phyloP scores from a whole-genome alignment of 768 basidiomycete genomes.

The Pleurotus citrinopileatus region DNA sequence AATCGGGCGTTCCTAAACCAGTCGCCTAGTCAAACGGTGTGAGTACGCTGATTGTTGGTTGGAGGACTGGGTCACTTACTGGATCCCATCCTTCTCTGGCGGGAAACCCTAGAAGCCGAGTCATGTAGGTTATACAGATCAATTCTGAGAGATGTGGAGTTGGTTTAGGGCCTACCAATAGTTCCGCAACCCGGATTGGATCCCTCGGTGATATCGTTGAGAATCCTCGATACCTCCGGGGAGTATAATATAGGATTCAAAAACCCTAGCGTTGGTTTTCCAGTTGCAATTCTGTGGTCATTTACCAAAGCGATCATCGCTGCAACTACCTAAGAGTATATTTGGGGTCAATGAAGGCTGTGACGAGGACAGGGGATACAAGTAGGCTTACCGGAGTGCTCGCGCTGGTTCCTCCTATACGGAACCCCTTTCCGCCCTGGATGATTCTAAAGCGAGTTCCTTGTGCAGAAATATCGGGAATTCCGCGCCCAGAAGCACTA shows the following conservation, averaged over 20 bases:
- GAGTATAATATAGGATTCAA: conserved; percentile 18
- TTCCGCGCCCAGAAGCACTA: conserved; percentile 34
- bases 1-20: conserved; percentile 5
- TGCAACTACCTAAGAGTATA: conserved; percentile 35
- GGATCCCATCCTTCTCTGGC: conserved; percentile 23
- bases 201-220: conserved; percentile 39
- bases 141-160: no score
- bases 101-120: conserved; percentile 19
- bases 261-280: conserved; percentile 34
- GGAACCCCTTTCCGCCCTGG: conserved; percentile 26
- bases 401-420: conserved; percentile 29
- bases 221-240: conserved; percentile 5
- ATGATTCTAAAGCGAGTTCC: conserved; percentile 19
- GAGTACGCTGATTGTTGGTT: not conserved
- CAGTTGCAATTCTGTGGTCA: conserved; percentile 36
- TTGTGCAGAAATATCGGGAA: conserved; percentile 23
- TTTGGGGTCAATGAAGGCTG: conserved; percentile 12
- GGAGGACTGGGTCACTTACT: conserved; percentile 8
- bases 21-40: not conserved
- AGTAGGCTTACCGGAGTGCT: conserved; percentile 6
- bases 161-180: not conserved
- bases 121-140: no score
- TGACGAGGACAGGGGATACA: not conserved
- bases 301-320: conserved; percentile 46
- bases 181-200: conserved; percentile 22